Conservation (phyloP, 352 stramenopile species). For the Globisporangium perplexum region DNA sequence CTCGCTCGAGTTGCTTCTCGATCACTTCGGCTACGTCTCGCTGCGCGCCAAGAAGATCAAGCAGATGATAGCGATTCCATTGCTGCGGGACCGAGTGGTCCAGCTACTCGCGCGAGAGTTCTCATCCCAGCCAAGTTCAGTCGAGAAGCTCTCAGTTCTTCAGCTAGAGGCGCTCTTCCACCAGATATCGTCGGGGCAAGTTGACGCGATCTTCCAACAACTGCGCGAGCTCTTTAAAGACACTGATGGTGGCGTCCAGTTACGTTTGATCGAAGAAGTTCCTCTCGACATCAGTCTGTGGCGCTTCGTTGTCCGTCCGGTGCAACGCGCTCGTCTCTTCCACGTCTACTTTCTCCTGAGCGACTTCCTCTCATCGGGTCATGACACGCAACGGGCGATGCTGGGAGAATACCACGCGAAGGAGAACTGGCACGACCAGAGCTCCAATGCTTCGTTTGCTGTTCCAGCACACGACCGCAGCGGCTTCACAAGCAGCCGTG, state of each 20-base stretch:
- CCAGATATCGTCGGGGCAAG: not conserved
- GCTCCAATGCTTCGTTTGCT: constrained; percentile 2
- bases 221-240: constrained; percentile 16
- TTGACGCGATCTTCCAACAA: constrained; percentile 2
- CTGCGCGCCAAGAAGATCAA: constrained; percentile 24
- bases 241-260: constrained; percentile 18
- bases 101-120: constrained; percentile 9
- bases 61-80: constrained; percentile 15
- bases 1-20: constrained; percentile 27
- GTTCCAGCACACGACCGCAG: not conserved
- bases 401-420: not conserved
- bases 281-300: constrained; percentile 29
- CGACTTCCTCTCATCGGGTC: constrained; percentile 13
- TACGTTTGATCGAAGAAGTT: constrained; percentile 18
- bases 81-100: constrained; percentile 10
- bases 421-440: not conserved
- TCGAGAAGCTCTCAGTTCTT: constrained; percentile 15
- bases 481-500: no score
- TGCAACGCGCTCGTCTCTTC: constrained; percentile 30
- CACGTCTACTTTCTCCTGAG: constrained; percentile 21
- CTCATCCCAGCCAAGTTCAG: not conserved
- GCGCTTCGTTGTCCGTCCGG: constrained; percentile 30
- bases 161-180: constrained; percentile 17
- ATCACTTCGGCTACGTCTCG: constrained; percentile 25
- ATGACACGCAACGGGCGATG: not conserved